Evolutionary conservation across 805 yeast species (phyloP).

Genomic region (Wickerhamiella sorbophila): DNA sequence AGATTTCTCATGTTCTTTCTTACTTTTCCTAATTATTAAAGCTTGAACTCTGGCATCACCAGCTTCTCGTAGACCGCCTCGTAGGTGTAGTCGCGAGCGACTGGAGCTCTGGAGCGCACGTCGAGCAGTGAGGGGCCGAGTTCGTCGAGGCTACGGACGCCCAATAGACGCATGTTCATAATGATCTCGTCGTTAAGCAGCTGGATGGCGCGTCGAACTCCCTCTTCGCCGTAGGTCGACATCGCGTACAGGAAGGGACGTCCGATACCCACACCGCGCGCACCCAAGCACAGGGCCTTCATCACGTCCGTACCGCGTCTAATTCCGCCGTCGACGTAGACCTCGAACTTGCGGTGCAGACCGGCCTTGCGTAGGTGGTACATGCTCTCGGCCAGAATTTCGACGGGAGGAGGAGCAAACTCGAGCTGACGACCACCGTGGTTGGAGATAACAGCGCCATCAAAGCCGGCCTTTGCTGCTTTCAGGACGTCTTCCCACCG

Average conservation of each 20-base stretch:
- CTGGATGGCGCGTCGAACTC: slow-evolving; percentile 51
- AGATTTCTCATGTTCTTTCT: slow-evolving; percentile 5
- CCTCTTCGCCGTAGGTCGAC: slow-evolving; percentile 68
- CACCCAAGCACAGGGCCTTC: slow-evolving; percentile 66
- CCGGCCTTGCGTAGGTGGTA: slow-evolving; percentile 27
- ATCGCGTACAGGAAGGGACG: slow-evolving; percentile 64
- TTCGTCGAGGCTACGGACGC: slow-evolving; percentile 48
- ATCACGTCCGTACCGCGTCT: slow-evolving; percentile 65
- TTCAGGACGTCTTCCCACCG: slow-evolving; percentile 60
- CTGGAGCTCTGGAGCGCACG: slow-evolving; percentile 21
- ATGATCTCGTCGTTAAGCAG: slow-evolving; percentile 55
- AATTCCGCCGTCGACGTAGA: slow-evolving; percentile 65
- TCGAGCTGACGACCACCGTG: slow-evolving; percentile 89
- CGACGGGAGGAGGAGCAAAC: slow-evolving; percentile 61
- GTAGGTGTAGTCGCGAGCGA: slow-evolving; percentile 14
- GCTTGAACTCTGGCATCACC: slow-evolving; percentile 15
- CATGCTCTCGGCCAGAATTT: slow-evolving; percentile 54
- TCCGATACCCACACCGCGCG: slow-evolving; percentile 61
- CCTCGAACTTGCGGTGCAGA: slow-evolving; percentile 36
- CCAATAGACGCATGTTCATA: slow-evolving; percentile 69
- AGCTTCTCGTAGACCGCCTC: slow-evolving; percentile 16
- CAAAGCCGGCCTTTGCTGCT: slow-evolving; percentile 58
- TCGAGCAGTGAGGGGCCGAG: slow-evolving; percentile 52
- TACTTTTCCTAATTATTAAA: background rate
- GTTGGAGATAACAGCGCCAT: slow-evolving; percentile 72